These are phyloP conservation scores for Piedraia hortae DNA, from an alignment of 2,329 filamentous ascomycete genomes.

Conservation along the genomic window DNA sequence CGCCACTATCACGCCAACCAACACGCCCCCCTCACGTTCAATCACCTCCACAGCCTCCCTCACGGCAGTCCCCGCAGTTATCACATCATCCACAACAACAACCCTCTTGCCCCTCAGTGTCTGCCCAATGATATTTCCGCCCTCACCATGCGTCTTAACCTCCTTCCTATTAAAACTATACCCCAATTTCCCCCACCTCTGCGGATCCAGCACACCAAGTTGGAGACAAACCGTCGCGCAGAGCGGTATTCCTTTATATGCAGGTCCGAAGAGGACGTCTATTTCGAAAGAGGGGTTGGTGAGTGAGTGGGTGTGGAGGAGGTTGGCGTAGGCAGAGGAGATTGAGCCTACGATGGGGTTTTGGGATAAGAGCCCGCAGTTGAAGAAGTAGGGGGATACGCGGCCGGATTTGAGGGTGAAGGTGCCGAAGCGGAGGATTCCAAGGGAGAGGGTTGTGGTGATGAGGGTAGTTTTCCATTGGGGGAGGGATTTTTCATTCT, in stretches of 20 bases:
- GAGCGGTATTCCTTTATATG: conserved; percentile 94
- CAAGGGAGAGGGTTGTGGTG: conserved; percentile 35
- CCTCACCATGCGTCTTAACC: conserved; percentile 85
- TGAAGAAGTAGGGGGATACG: conserved; percentile 89
- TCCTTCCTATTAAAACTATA: conserved; percentile 94
- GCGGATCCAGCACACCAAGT: conserved; percentile 39
- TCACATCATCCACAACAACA: conserved; percentile 85
- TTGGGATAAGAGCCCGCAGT: conserved; percentile 71
- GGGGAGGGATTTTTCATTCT: conserved; percentile 7
- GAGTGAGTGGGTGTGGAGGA: conserved; percentile 21
- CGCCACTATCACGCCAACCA: conserved; percentile 70
- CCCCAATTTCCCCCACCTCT: conserved; percentile 38
- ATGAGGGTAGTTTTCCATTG: conserved; percentile 50
- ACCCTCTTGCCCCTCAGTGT: conserved; percentile 61
- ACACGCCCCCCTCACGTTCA: conserved; percentile 51
- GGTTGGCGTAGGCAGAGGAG: conserved; percentile 50
- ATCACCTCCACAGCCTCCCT: conserved; percentile 81
- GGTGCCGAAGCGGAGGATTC: conserved; percentile 53
- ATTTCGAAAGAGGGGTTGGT: conserved; percentile 25
- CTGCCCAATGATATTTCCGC: conserved; percentile 74
- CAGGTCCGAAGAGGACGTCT: conserved; percentile 77
- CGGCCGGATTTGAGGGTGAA: conserved; percentile 85
- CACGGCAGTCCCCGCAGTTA: conserved; percentile 84
- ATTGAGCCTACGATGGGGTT: conserved; percentile 52
- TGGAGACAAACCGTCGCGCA: conserved; percentile 50